Conservation (phyloP, 257 asterid species). For the Nemophila menziesii region DNA sequence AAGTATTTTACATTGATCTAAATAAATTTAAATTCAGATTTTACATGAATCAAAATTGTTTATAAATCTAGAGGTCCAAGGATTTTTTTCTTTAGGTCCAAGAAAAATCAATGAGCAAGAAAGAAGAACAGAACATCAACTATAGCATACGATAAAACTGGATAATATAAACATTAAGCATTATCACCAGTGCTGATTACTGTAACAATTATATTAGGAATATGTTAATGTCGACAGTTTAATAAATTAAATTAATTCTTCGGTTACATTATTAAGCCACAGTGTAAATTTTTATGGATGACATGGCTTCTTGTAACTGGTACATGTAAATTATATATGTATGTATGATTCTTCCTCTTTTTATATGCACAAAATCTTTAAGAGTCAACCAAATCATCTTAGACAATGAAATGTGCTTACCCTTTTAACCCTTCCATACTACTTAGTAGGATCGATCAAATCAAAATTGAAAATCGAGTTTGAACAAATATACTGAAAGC, state of each 20-base stretch:
- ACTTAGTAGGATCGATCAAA: conserved; percentile 6
- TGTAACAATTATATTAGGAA: conserved; percentile 11
- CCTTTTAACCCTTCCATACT: neutral
- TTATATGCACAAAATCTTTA: conserved; percentile 16
- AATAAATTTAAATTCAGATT: too few relatives aligned
- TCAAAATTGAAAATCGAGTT: too few relatives aligned
- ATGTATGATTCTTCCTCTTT: conserved; percentile 2
- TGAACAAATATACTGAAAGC: too few relatives aligned
- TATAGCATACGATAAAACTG: conserved; percentile 16
- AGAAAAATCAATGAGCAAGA: conserved; percentile 9
- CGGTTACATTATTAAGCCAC: conserved; percentile 1
- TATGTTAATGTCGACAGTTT: conserved; percentile 8
- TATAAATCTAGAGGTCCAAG: too few relatives aligned
- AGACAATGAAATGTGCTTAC: conserved; percentile 12
- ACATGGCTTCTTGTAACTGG: conserved; percentile 8
- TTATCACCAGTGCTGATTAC: conserved; percentile 21
- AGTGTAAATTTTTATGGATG: neutral
- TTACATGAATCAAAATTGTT: too few relatives aligned
- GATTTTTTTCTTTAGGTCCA: neutral
- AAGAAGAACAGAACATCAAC: conserved; percentile 24
- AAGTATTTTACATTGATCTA: too few relatives aligned
- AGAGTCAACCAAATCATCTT: conserved; percentile 23
- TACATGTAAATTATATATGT: neutral
- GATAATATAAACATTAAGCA: conserved; percentile 21
- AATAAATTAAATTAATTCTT: neutral